A percentile compares a stretch with the other conserved stretches of the same genome.
phyloP scores from a whole-genome alignment of 495 filamentous ascomycete genomes.

The Neurospora sp. region DNA sequence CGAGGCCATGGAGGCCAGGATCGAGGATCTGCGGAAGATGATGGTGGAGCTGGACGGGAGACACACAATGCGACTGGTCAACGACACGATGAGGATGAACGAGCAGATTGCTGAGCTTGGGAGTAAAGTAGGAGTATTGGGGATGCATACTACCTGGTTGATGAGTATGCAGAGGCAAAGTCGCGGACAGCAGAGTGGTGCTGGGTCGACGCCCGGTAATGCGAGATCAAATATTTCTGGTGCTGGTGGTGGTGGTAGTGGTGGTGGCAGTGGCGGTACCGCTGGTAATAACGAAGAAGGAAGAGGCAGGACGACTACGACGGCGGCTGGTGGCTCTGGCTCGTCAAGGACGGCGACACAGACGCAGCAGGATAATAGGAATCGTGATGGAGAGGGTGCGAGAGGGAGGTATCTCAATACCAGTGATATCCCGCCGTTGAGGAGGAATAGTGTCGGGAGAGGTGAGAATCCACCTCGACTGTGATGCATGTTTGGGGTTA shows the following conservation, averaged over 20 bases:
- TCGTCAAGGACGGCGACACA: neutral
- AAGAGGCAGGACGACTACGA: neutral
- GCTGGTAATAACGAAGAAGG: neutral
- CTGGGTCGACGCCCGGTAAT: neutral
- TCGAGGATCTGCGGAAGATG: slow-evolving; percentile 33
- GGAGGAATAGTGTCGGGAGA: slow-evolving; percentile 1
- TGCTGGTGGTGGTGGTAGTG: neutral
- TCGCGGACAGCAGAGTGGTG: slow-evolving; percentile 7
- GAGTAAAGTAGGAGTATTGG: slow-evolving; percentile 38
- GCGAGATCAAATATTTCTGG: neutral
- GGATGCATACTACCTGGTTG: slow-evolving; percentile 47
- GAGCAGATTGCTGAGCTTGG: slow-evolving; percentile 44
- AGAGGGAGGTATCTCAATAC: neutral
- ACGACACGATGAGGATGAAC: slow-evolving; percentile 39
- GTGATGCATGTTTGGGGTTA: neutral
- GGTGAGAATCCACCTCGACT: slow-evolving; percentile 5
- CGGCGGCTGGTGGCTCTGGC: neutral
- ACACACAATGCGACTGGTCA: slow-evolving; percentile 38
- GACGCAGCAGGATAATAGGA: neutral
- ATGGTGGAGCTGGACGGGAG: slow-evolving; percentile 37
- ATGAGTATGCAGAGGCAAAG: slow-evolving; percentile 30
- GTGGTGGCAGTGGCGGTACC: neutral
- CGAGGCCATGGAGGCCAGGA: slow-evolving; percentile 35
- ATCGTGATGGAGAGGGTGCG: neutral
- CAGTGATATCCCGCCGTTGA: neutral